Conservation (phyloP, 768 basidiomycete genomes). For the Rhodotorula diobovata region DNA sequence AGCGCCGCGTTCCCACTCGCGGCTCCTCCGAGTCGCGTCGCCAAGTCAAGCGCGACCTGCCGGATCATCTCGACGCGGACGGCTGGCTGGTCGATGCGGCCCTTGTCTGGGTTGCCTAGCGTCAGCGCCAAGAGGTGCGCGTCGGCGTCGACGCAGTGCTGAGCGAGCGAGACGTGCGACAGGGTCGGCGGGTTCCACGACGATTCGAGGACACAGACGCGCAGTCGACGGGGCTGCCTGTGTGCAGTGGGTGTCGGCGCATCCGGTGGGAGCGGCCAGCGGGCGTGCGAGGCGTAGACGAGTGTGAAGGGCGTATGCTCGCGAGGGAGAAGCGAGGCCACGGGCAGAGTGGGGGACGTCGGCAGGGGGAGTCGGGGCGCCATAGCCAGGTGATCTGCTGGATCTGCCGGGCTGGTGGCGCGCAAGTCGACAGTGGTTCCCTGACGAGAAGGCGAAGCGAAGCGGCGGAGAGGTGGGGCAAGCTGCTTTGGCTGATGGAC, state of each 20-base stretch:
- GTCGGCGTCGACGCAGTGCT: conserved; percentile 49
- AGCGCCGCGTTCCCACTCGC: neutral
- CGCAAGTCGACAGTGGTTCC: no score
- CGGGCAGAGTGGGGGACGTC: conserved; percentile 8
- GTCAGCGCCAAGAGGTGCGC: conserved; percentile 75
- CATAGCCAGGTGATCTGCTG: neutral
- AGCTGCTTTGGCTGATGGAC: no score
- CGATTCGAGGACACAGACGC: conserved; percentile 77
- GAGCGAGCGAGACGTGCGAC: conserved; percentile 73
- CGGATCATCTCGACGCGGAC: conserved; percentile 85
- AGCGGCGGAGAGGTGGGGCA: no score
- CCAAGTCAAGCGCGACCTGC: conserved; percentile 56
- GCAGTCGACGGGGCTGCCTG: conserved; percentile 43
- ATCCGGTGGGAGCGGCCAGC: conserved; percentile 60
- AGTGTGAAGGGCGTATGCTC: conserved; percentile 44
- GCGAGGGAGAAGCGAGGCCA: conserved; percentile 11
- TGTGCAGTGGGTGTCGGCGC: neutral
- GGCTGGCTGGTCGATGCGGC: conserved; percentile 54
- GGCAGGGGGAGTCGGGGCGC: neutral
- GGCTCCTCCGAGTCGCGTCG: neutral
- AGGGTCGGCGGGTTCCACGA: conserved; percentile 89
- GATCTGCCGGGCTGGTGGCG: no score
- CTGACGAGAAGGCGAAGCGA: no score
- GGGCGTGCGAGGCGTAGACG: conserved; percentile 58
- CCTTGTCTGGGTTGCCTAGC: conserved; percentile 80